Base-by-base conservation (phyloP, 305 asterid genomes). In the Fraxinus sp. region DNA sequence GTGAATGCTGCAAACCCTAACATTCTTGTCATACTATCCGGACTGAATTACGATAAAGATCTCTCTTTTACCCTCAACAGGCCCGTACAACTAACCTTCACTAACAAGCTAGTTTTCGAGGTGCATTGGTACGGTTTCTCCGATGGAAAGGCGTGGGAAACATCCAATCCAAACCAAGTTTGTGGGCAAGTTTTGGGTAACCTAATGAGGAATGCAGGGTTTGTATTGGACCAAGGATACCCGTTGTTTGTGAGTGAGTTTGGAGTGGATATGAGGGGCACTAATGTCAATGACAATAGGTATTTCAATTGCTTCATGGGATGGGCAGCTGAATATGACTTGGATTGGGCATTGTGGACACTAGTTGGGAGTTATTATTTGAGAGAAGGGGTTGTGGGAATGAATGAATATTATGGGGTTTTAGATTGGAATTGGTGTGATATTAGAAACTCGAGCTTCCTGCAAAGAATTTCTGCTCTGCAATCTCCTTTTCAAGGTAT, bases 321-420 rank as follows among this genome's bases (percentile, higher is more conserved):
- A 7, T 90, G 94, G 93, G 98, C 99, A 26, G 98, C 99, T 76
- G 96, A 92, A 70, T 78, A 78, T 46, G 99, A 96, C 80, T 77
- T 93, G 41, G 98, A 94, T 28, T 94, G 97, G 98, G 98, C 98
- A n/a, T 41, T 92, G 64, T 94, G 99, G 99, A 89, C 95, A 71
- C 94, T 94, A 5, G 89, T 86, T 6, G 98, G 98, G 24, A 96
- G 98, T 82, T 93, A 96, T 59, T 96, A 94, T 64, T 39, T 89
- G 28, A 86, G 98, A 82, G 88, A 92, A 83, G 97, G 98, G 36
- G 88, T 88, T 0, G 85, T 85, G 80, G 98, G 98, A 24, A 7
- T 74, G 24, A 89, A 93, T 73, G 99, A 94, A 87, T 86, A 86
- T 70, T 96, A 94, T 79, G 98, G 99, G 32, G 86, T 96, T 84